Evolutionary conservation across 148 eudicot species (phyloP), one percentile per base, ranked within the genome.

Genomic region (Fagopyrum tataricum): DNA sequence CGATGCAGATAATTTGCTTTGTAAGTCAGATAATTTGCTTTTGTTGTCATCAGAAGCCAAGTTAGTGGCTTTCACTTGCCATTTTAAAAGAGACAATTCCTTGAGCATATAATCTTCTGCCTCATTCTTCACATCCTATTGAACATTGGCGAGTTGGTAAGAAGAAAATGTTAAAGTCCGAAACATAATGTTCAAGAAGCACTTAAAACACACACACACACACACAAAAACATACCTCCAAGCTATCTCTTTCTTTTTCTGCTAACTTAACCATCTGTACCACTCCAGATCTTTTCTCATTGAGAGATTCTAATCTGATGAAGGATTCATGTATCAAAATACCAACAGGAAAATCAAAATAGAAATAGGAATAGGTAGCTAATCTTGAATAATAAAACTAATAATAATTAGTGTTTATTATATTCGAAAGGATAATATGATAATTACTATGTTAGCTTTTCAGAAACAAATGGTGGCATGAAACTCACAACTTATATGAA

Each of bases 261-360:
- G 98, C 97, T 82, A 95, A 81, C 85, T 95, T 95, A 46, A 95
- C 98, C 93, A 95, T 88, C 77, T 95, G 97, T 74, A 95, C 98
- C 75, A 95, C 98, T 44, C 98, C 96, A 70, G 97, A 83, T 79
- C 98, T 87, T 78, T 83, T 84, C 78, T 95, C 98, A 78, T 90
- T 91, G 23, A 95, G 88, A 31, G 78, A 77, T 88, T 95, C 98
- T 69, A 95, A 81, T 83, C 98, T 95, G 78, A 39, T 37, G 11
- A 73, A 56, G 56, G 52, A 31, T 26, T 26, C 44, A 7, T 37
- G 42, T n/a, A 62, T 64, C 43, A 37, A 15, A 64, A 64, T 64
- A 6, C 44, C 69, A 39, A 13, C 69, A 64, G 14, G 44, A 64
- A 10, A 20, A 20, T 56, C 18, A 56, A 20, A 37, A 64, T 31